Conservation (phyloP, 192 early-diverging fungal genomes). For the Coemansia sp. region DNA sequence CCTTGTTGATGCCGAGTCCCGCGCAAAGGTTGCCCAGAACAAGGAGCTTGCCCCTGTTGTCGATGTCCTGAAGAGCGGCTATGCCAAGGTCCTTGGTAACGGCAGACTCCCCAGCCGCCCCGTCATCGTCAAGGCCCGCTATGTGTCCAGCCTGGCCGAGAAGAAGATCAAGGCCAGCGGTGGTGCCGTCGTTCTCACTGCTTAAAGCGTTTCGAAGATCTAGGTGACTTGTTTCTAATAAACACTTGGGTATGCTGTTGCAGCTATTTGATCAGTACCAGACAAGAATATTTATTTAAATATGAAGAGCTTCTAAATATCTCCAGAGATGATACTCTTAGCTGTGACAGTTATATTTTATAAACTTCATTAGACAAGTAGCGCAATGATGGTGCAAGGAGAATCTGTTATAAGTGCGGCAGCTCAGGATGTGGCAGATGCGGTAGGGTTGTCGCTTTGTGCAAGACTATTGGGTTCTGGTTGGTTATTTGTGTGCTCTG, state of each 20-base stretch:
- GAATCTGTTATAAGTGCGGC: no score
- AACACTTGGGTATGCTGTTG: background rate
- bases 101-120: conserved; percentile 85
- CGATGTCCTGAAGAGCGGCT: conserved; percentile 79
- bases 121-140: conserved; percentile 94
- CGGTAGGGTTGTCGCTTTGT: background rate
- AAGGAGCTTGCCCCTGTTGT: conserved; percentile 92
- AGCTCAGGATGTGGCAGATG: background rate
- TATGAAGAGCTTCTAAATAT: no score
- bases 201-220: conserved; percentile 31
- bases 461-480: background rate
- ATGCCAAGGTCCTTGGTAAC: conserved; percentile 95
- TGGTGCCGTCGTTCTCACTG: conserved; percentile 67
- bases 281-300: no score
- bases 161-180: conserved; percentile 98
- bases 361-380: no score
- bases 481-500: background rate
- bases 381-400: no score
- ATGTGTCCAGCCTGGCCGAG: conserved; percentile 90
- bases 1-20: conserved; percentile 83
- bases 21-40: conserved; percentile 76
- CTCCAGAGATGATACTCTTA: no score
- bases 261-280: no score
- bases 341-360: no score
- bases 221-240: conserved; percentile 5